A percentile compares a stretch with the other conserved stretches of the same genome.
phyloP scores from a whole-genome alignment of 1,284 basidiomycete species.

The Melampsora larici-populina region DNA sequence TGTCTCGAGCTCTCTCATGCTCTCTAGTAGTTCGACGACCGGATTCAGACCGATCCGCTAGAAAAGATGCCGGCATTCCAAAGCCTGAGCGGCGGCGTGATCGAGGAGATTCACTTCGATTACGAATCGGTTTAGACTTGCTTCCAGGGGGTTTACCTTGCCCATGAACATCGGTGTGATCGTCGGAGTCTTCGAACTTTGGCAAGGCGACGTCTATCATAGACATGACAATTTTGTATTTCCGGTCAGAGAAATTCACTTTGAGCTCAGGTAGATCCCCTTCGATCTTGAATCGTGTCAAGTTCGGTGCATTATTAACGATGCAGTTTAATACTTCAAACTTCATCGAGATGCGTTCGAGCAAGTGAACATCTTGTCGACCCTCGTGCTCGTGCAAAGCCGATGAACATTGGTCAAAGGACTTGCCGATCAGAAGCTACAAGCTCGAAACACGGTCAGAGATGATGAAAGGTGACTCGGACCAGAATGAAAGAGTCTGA shows the following conservation, averaged over 20 bases:
- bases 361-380: conserved; percentile 68
- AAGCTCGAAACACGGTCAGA: not conserved
- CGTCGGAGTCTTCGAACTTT: conserved; percentile 65
- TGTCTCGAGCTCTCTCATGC: conserved; percentile 45
- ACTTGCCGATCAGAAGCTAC: conserved; percentile 85
- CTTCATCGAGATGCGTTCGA: conserved; percentile 90
- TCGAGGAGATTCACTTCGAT: conserved; percentile 24
- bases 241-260: conserved; percentile 90
- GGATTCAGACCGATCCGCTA: conserved; percentile 39
- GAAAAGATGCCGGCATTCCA: conserved; percentile 36
- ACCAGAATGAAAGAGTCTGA: conserved; percentile 51
- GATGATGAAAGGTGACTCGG: not conserved
- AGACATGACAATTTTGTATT: conserved; percentile 92
- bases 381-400: conserved; percentile 61
- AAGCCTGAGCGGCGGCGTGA: conserved; percentile 30
- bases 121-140: conserved; percentile 25
- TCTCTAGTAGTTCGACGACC: conserved; percentile 42
- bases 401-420: conserved; percentile 74
- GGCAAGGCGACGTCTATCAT: conserved; percentile 90
- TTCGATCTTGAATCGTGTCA: conserved; percentile 86
- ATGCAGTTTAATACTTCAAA: conserved; percentile 92
- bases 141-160: not conserved
- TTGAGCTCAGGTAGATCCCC: conserved; percentile 84
- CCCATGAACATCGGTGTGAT: conserved; percentile 8
- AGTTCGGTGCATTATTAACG: conserved; percentile 75